Conservation (phyloP, 352 stramenopile species). For the Globisporangium cylindrosporum region DNA sequence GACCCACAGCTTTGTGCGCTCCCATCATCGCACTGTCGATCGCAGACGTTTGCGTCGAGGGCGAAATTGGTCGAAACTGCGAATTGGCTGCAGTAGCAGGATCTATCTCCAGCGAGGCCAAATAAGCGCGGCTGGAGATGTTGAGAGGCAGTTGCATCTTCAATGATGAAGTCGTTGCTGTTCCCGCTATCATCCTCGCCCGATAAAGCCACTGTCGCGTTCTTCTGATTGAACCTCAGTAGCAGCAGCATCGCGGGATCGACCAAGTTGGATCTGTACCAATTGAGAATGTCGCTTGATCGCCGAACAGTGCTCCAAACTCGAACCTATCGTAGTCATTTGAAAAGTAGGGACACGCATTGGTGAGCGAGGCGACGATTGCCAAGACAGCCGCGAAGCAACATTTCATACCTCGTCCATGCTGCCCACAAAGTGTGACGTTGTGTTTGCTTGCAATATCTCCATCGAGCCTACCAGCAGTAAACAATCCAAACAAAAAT, state of each 20-base stretch:
- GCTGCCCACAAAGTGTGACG: conserved; percentile 25
- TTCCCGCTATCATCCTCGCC: conserved; percentile 27
- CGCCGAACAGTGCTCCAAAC: conserved; percentile 29
- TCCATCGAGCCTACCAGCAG: conserved; percentile 21
- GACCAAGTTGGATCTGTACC: conserved; percentile 21
- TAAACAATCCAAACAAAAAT: not conserved
- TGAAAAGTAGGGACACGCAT: not conserved
- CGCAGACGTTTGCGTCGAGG: conserved; percentile 16
- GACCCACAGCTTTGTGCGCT: conserved; percentile 18
- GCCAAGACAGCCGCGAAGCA: not conserved
- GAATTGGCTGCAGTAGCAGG: conserved; percentile 41
- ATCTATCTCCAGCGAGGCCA: conserved; percentile 27
- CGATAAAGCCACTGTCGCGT: conserved; percentile 17
- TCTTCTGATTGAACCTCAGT: conserved; percentile 28
- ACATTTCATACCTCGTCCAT: conserved; percentile 42
- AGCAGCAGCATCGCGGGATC: conserved; percentile 26
- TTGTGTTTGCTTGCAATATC: conserved; percentile 8
- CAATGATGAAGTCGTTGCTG: conserved; percentile 42
- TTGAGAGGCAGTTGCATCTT: conserved; percentile 5
- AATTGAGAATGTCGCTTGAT: conserved; percentile 17
- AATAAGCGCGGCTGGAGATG: conserved; percentile 20
- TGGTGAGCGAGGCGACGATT: not conserved
- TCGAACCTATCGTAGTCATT: conserved; percentile 21
- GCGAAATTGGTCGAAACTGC: not conserved
- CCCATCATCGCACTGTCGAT: conserved; percentile 21